Percentiles rank a stretch among this genome's conserved stretches.
phyloP scores from a whole-genome alignment of 768 basidiomycete species.

The Lentinus brumalis region DNA sequence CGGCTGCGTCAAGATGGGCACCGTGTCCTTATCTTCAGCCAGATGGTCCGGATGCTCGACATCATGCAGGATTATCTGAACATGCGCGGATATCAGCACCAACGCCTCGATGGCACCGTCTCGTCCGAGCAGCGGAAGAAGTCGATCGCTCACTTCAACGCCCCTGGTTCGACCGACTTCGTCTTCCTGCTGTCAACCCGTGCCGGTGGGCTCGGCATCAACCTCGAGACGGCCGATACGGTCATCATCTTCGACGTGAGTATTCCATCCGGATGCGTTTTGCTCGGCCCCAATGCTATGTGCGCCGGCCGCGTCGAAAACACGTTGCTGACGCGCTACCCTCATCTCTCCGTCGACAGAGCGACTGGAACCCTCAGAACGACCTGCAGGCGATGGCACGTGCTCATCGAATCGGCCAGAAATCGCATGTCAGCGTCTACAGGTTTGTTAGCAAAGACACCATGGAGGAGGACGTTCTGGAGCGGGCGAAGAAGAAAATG shows the following conservation, averaged over 20 bases:
- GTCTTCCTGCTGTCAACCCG: slow-evolving; percentile 96
- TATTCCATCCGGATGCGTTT: slow-evolving; percentile 21
- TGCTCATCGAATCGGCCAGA: slow-evolving; percentile 98
- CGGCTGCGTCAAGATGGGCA: slow-evolving; percentile 91
- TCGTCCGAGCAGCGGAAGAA: slow-evolving; percentile 91
- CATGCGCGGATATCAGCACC: slow-evolving; percentile 87
- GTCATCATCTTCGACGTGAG: slow-evolving; percentile 98
- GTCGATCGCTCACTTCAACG: slow-evolving; percentile 96
- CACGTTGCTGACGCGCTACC: slow-evolving; percentile 26
- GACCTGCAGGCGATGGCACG: slow-evolving; percentile 99
- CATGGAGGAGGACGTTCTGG: slow-evolving; percentile 98
- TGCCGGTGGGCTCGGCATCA: slow-evolving; percentile 97
- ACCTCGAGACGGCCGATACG: slow-evolving; percentile 97
- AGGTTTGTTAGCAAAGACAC: slow-evolving; percentile 99
- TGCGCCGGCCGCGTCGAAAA: slow-evolving; percentile 14
- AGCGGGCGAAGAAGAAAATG: slow-evolving; percentile 99
- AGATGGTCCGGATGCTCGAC: slow-evolving; percentile 99
- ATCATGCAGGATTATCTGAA: slow-evolving; percentile 97
- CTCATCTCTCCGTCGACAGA: slow-evolving; percentile 47
- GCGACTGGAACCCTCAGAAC: slow-evolving; percentile 98
- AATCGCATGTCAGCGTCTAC: slow-evolving; percentile 98
- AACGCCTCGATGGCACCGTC: slow-evolving; percentile 95
- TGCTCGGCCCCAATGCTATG: slow-evolving; percentile 14
- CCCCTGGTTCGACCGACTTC: slow-evolving; percentile 91
- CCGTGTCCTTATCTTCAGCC: slow-evolving; percentile 97